Evolutionary conservation across 2,329 filamentous ascomycete species (phyloP).

Genomic region (Zymoseptoria crescenta): DNA sequence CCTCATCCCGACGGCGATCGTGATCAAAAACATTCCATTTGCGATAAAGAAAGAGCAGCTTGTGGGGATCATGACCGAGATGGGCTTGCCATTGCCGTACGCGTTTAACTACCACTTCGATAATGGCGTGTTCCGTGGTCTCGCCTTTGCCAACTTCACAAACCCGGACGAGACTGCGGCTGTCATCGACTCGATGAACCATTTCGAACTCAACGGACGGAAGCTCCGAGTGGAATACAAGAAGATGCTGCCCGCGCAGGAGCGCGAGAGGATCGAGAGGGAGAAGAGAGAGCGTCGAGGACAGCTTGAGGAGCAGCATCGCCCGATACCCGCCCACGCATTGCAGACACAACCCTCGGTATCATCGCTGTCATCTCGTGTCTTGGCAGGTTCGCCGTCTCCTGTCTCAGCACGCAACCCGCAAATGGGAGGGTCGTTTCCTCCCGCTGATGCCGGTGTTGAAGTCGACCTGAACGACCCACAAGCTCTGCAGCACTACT

Average conservation of each 20-base stretch:
- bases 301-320: slow-evolving; percentile 94
- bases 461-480: slow-evolving; percentile 90
- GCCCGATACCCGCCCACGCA: slow-evolving; percentile 55
- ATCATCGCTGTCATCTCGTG: slow-evolving; percentile 60
- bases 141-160: slow-evolving; percentile 97
- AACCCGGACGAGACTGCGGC: slow-evolving; percentile 86
- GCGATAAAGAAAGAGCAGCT: slow-evolving; percentile 96
- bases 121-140: slow-evolving; percentile 77
- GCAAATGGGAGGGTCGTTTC: slow-evolving; percentile 30
- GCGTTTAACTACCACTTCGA: slow-evolving; percentile 99
- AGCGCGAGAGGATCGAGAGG: slow-evolving; percentile 89
- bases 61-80: slow-evolving; percentile 84
- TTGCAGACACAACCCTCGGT: slow-evolving; percentile 82
- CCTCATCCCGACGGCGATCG: slow-evolving; percentile 94
- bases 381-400: slow-evolving; percentile 55
- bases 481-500: slow-evolving; percentile 78
- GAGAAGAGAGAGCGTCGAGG: slow-evolving; percentile 95
- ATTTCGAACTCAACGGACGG: slow-evolving; percentile 87
- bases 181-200: slow-evolving; percentile 91
- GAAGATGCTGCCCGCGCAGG: slow-evolving; percentile 94
- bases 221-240: slow-evolving; percentile 98
- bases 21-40: slow-evolving; percentile 99
- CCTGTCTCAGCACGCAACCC: slow-evolving; percentile 53
- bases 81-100: slow-evolving; percentile 89
- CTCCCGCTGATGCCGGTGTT: slow-evolving; percentile 26